These are phyloP conservation scores for Protea cynaroides DNA, from an alignment of 164 flowering plant species.

Conservation along the genomic window DNA sequence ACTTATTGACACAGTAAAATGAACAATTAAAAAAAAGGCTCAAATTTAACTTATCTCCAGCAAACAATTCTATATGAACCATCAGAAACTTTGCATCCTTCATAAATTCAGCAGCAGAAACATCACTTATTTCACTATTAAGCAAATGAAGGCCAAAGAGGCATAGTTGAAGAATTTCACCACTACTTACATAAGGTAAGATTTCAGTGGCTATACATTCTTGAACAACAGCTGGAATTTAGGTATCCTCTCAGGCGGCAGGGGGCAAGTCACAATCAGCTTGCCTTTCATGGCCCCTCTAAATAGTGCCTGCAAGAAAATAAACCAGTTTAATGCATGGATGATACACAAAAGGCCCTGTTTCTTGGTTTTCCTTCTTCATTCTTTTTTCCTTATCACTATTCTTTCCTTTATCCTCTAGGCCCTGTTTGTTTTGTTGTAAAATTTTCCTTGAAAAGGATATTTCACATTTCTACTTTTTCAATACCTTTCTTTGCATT, in stretches of 20 bases:
- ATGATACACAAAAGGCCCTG: too few relatives aligned
- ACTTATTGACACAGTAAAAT: too few relatives aligned
- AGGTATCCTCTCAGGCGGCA: constrained; percentile 73
- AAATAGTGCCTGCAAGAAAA: constrained; percentile 53
- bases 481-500: too few relatives aligned
- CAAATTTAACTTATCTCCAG: neutral
- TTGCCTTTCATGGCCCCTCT: constrained; percentile 93
- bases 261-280: constrained; percentile 69
- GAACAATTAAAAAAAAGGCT: too few relatives aligned
- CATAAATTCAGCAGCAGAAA: neutral
- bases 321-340: constrained; percentile 1
- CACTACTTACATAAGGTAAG: neutral
- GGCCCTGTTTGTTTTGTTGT: too few relatives aligned
- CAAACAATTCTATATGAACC: neutral
- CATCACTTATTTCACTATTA: too few relatives aligned
- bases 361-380: too few relatives aligned
- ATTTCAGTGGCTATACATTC: constrained; percentile 29
- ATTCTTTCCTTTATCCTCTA: too few relatives aligned
- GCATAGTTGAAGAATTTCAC: neutral
- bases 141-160: neutral
- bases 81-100: neutral
- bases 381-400: too few relatives aligned
- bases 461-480: too few relatives aligned
- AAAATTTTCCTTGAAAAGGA: too few relatives aligned
- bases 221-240: constrained; percentile 70